Base-by-base conservation (phyloP, 2,329 filamentous ascomycete genomes). In the Diplodia corticola region DNA sequence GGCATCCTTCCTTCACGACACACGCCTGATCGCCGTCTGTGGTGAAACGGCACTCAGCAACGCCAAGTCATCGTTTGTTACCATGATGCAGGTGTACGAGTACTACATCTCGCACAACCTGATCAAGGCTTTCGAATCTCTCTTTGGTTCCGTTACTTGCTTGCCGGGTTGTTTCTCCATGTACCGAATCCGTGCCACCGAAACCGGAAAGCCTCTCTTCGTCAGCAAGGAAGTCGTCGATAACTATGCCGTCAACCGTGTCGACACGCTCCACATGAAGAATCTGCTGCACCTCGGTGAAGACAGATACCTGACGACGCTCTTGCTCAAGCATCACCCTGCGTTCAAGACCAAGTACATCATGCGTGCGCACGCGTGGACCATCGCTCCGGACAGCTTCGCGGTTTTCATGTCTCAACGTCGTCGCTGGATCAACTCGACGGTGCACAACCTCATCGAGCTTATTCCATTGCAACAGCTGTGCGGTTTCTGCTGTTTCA, bases 51-150 rank as follows among this genome's bases (percentile, higher is more conserved):
- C 91, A 17, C 84, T 99, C 55, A 93, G 90, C 69, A 99, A 99
- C 76, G 91, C 93, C 68, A 97, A 97, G 79, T 86, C 90, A 6
- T 97, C 94, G 0, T 92, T 96, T 75, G 88, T 96, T 71, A 99
- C 95, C 61, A 98, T 98, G 94, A 99, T 99, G 77, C 95, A 99
- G 80, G 94, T 99, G 37, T 99, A 98, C 84, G 94, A 99, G 80
- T 99, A 99, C 85, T 99, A 93, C 83, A 99, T 99, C 74, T 98
- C 94, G 61, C 94, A 99, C 84, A 96, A 98, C 77, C 81, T 99
- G 71, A 89, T 91, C 72, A 98, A 99, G 82, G 95, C 94, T 13
- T 99, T 99, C 77, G 94, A 98, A 80, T 95, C 91, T 80, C 85
- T 99, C 73, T 99, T 99, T 76, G 95, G 94, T 67, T 96, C 92